phyloP scores from a whole-genome alignment of 352 stramenopile genomes.

The Phytophthora kernoviae region DNA sequence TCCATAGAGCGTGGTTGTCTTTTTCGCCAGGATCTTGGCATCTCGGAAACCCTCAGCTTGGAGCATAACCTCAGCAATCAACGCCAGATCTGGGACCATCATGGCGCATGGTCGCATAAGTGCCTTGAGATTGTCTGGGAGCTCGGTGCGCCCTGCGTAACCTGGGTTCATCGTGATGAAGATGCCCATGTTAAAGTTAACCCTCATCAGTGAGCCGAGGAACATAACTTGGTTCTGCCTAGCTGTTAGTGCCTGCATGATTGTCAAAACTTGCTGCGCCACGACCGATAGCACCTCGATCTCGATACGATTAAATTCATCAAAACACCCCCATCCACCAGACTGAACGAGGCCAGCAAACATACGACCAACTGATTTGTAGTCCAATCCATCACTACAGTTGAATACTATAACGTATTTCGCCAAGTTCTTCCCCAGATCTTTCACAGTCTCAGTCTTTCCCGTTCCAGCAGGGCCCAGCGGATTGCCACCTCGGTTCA shows the following conservation, averaged over 20 bases:
- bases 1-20: slow-evolving; percentile 86
- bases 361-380: slow-evolving; percentile 94
- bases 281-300: slow-evolving; percentile 95
- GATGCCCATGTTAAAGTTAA: slow-evolving; percentile 91
- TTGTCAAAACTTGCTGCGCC: slow-evolving; percentile 90
- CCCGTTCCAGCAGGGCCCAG: slow-evolving; percentile 92
- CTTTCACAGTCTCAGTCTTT: slow-evolving; percentile 95
- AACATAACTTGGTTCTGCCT: slow-evolving; percentile 84
- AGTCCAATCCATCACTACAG: slow-evolving; percentile 94
- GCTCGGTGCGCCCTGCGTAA: slow-evolving; percentile 90
- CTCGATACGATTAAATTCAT: slow-evolving; percentile 97
- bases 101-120: slow-evolving; percentile 88
- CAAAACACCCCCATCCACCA: slow-evolving; percentile 94
- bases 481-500: slow-evolving; percentile 92
- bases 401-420: slow-evolving; percentile 97
- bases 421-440: slow-evolving; percentile 93
- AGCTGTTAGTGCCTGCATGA: slow-evolving; percentile 86
- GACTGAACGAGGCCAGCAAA: slow-evolving; percentile 93
- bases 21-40: slow-evolving; percentile 81
- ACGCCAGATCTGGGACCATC: slow-evolving; percentile 87
- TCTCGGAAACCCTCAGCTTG: slow-evolving; percentile 87
- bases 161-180: slow-evolving; percentile 94
- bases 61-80: slow-evolving; percentile 90
- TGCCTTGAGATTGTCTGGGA: slow-evolving; percentile 88
- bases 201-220: slow-evolving; percentile 84